Conservation (phyloP, 192 early-diverging fungal genomes). For the Backusella westeae region DNA sequence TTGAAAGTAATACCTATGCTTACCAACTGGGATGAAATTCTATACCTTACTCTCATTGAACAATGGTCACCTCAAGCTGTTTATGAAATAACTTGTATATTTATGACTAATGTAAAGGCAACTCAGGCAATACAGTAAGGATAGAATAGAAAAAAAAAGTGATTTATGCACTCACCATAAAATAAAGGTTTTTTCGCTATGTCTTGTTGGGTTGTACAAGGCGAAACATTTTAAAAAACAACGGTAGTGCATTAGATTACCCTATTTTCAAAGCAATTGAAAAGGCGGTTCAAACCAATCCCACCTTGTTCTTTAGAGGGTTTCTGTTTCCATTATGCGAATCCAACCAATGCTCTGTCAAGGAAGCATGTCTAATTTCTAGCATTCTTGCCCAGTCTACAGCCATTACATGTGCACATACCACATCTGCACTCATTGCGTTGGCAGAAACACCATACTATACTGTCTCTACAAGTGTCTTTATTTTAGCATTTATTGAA, state of each 20-base stretch:
- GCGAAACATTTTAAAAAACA: neutral
- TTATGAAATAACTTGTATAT: constrained; percentile 4
- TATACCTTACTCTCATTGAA: constrained; percentile 1
- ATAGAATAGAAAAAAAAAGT: neutral
- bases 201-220: neutral
- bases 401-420: neutral
- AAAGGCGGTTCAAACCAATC: neutral
- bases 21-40: constrained; percentile 16
- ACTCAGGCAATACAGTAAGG: neutral
- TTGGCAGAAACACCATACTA: neutral
- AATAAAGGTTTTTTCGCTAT: neutral
- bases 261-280: neutral
- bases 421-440: neutral
- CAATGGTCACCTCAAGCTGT: constrained; percentile 11
- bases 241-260: neutral
- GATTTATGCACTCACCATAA: neutral
- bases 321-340: constrained; percentile 9
- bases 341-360: neutral
- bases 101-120: neutral
- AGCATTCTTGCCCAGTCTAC: neutral
- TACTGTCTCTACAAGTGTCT: neutral
- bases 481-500: constrained; percentile 3
- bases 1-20: constrained; percentile 11
- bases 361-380: neutral
- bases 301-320: neutral